A percentile compares a stretch with the other conserved stretches of the same genome.
phyloP scores from a whole-genome alignment of 1,139 yeast genomes.

The Candida labiduridarum region DNA sequence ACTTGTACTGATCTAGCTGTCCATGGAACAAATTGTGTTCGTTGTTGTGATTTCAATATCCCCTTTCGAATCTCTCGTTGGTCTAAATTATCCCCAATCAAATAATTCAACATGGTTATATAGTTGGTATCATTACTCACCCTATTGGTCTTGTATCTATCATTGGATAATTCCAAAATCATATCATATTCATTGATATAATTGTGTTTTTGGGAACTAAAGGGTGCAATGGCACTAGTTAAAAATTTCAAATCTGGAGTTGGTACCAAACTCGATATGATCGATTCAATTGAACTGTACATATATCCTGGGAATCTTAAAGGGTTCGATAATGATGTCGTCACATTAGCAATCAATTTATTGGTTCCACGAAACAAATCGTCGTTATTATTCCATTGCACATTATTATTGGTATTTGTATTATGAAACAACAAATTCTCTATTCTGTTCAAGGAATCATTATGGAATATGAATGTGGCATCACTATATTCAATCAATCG shows the following conservation, averaged over 20 bases:
- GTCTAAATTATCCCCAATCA: slow-evolving; percentile 68
- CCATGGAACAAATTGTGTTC: slow-evolving; percentile 86
- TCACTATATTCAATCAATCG: slow-evolving; percentile 84
- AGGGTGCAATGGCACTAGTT: slow-evolving; percentile 87
- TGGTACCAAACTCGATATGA: slow-evolving; percentile 81
- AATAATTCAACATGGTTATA: slow-evolving; percentile 71
- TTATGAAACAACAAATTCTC: slow-evolving; percentile 49
- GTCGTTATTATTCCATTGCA: slow-evolving; percentile 1
- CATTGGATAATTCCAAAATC: slow-evolving; percentile 77
- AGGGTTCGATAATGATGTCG: slow-evolving; percentile 85
- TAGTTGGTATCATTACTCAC: slow-evolving; percentile 42
- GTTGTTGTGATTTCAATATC: slow-evolving; percentile 70
- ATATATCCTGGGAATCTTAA: slow-evolving; percentile 89
- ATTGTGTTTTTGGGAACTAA: slow-evolving; percentile 57
- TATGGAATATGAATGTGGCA: slow-evolving; percentile 85
- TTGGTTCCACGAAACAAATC: slow-evolving; percentile 73
- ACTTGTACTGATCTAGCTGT: slow-evolving; percentile 79
- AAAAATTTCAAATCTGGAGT: slow-evolving; percentile 89
- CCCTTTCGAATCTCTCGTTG: slow-evolving; percentile 83
- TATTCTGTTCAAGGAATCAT: slow-evolving; percentile 75
- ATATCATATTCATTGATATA: slow-evolving; percentile 85
- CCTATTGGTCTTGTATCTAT: slow-evolving; percentile 75
- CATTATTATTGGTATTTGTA: slow-evolving; percentile 18
- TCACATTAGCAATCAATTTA: slow-evolving; percentile 80
- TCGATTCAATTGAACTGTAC: slow-evolving; percentile 84